Conservation (phyloP, 129 eudicot species). For the Centaurea solstitialis region DNA sequence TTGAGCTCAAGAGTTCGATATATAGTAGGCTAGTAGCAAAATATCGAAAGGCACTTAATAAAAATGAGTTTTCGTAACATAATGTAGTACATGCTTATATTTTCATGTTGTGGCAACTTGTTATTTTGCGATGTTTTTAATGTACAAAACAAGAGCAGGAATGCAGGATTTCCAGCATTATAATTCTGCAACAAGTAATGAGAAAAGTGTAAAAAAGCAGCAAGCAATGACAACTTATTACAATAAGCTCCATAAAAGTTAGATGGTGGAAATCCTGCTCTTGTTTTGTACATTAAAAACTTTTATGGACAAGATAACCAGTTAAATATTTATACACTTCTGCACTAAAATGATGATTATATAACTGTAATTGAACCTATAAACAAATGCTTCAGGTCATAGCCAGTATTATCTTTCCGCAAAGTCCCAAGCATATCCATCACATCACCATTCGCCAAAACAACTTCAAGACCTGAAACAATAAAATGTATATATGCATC, state of each 20-base stretch:
- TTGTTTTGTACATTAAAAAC: too few species aligned
- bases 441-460: conserved; percentile 90
- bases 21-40: too few species aligned
- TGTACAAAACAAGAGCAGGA: too few species aligned
- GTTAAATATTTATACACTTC: neutral
- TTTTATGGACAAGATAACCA: conserved; percentile 11
- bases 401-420: conserved; percentile 97
- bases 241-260: neutral
- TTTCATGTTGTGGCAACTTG: conserved; percentile 37
- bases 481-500: neutral
- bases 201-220: neutral
- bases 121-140: conserved; percentile 44
- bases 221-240: neutral
- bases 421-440: conserved; percentile 96
- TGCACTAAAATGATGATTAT: conserved; percentile 9
- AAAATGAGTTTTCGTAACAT: neutral
- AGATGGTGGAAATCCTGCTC: too few species aligned
- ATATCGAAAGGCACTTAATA: neutral
- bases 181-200: conserved; percentile 66
- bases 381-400: conserved; percentile 96
- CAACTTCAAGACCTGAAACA: conserved; percentile 87
- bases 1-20: neutral
- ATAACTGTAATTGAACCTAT: conserved; percentile 60
- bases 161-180: conserved; percentile 85
- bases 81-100: conserved; percentile 12